A percentile compares a stretch with the other conserved stretches of the same genome.
Evolutionary conservation across 345 rosid species (phyloP).

Genomic region (Zanthoxylum bungeanum): DNA sequence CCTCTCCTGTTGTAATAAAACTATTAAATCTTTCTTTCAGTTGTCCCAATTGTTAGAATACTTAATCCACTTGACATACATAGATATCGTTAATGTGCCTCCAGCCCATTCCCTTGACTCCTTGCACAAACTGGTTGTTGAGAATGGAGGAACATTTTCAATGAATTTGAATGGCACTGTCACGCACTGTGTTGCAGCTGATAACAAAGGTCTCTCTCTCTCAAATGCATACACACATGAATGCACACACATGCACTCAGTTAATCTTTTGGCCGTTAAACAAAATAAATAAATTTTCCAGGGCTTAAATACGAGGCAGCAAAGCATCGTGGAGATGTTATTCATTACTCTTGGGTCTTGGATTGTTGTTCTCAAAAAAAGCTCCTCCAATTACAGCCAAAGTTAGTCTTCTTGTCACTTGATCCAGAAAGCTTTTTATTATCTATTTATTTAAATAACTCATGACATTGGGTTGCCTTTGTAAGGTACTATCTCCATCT

Average conservation of each 20-base stretch:
- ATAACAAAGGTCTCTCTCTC: slow-evolving; percentile 67
- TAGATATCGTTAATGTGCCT: slow-evolving; percentile 84
- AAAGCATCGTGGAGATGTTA: slow-evolving; percentile 71
- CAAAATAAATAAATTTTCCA: slow-evolving; percentile 28
- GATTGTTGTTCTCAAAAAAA: slow-evolving; percentile 78
- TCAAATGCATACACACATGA: not conserved
- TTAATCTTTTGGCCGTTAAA: not conserved
- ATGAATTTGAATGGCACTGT: slow-evolving; percentile 90
- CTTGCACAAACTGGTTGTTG: slow-evolving; percentile 84
- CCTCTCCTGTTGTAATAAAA: not conserved
- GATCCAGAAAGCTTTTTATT: not conserved
- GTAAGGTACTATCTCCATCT: slow-evolving; percentile 82
- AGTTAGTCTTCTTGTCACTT: slow-evolving; percentile 39
- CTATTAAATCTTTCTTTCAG: not conserved
- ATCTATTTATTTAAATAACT: too few species aligned
- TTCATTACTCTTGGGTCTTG: slow-evolving; percentile 83
- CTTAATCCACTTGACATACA: slow-evolving; percentile 43
- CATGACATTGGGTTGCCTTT: not conserved
- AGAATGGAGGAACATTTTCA: slow-evolving; percentile 91
- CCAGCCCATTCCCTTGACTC: slow-evolving; percentile 53
- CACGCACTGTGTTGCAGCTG: slow-evolving; percentile 90
- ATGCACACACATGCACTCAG: not conserved
- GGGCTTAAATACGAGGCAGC: slow-evolving; percentile 91
- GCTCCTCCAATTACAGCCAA: slow-evolving; percentile 82
- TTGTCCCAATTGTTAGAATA: slow-evolving; percentile 5